Conservation (phyloP, 2,329 filamentous ascomycete species). For the Aspergillus sojae region DNA sequence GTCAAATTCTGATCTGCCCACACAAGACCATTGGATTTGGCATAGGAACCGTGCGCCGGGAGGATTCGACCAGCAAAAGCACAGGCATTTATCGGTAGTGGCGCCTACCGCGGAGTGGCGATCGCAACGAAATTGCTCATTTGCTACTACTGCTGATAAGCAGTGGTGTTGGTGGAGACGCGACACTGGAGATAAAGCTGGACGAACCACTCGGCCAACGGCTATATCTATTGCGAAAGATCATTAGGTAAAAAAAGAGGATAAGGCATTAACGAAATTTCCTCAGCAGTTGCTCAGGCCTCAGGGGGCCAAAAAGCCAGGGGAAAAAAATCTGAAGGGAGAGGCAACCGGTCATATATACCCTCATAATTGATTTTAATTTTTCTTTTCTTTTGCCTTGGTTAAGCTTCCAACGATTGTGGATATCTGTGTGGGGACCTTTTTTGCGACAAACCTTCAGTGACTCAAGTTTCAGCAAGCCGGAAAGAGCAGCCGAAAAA, state of each 20-base stretch:
- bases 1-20: background rate
- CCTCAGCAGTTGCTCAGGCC: background rate
- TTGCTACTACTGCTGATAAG: conserved; percentile 29
- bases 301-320: conserved; percentile 2
- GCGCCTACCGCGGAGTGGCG: conserved; percentile 33
- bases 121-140: conserved; percentile 13
- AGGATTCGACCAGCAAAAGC: conserved; percentile 2
- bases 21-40: conserved; percentile 9
- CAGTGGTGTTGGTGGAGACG: conserved; percentile 40
- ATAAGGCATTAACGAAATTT: conserved; percentile 4
- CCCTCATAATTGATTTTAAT: conserved; percentile 1
- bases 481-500: background rate
- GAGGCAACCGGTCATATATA: background rate
- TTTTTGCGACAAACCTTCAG: background rate
- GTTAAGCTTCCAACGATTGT: conserved; percentile 1
- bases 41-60: conserved; percentile 15
- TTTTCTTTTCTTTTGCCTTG: conserved; percentile 6
- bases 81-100: conserved; percentile 17
- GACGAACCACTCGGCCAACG: conserved; percentile 9
- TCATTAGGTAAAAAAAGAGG: conserved; percentile 25
- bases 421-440: conserved; percentile 1
- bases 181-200: conserved; percentile 28
- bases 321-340: background rate
- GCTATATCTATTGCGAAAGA: conserved; percentile 20
- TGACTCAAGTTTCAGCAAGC: background rate